These are phyloP conservation scores for Barnettozyma botsteinii DNA, from an alignment of 805 yeast species.

Conservation along the genomic window DNA sequence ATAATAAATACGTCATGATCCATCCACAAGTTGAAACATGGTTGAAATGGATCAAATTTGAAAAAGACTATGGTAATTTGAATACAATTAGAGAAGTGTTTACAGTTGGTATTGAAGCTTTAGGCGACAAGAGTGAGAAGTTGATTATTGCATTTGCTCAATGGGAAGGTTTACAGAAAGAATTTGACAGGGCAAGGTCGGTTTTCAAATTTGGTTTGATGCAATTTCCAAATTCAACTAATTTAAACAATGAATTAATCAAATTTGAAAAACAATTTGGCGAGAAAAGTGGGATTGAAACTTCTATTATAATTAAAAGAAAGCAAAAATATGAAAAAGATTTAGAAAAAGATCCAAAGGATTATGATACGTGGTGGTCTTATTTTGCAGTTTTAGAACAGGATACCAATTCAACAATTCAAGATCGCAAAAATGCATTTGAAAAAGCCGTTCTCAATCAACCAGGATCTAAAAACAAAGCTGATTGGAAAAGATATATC, in stretches of 20 bases:
- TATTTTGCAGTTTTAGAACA: slow-evolving; percentile 49
- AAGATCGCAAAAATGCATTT: slow-evolving; percentile 31
- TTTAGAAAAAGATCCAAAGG: slow-evolving; percentile 41
- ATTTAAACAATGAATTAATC: slow-evolving; percentile 38
- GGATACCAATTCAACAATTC: slow-evolving; percentile 20
- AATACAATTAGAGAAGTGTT: slow-evolving; percentile 54
- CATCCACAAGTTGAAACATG: slow-evolving; percentile 56
- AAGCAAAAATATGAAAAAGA: slow-evolving; percentile 47
- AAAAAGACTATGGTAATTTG: slow-evolving; percentile 44
- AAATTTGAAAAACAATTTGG: slow-evolving; percentile 67
- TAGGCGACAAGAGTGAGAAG: slow-evolving; percentile 29
- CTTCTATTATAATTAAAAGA: slow-evolving; percentile 48
- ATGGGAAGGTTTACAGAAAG: slow-evolving; percentile 62
- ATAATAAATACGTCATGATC: slow-evolving; percentile 45
- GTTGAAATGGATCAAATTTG: slow-evolving; percentile 73
- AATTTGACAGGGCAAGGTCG: slow-evolving; percentile 56
- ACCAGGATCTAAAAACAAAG: slow-evolving; percentile 34
- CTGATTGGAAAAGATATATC: slow-evolving; percentile 63
- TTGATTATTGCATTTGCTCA: slow-evolving; percentile 52
- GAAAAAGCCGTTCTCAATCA: slow-evolving; percentile 37
- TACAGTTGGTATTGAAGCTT: slow-evolving; percentile 57
- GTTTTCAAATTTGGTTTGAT: slow-evolving; percentile 49
- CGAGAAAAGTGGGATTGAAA: slow-evolving; percentile 44
- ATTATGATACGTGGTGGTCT: slow-evolving; percentile 83
- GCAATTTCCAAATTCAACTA: slow-evolving; percentile 34